phyloP scores from a whole-genome alignment of 148 eudicot species.

The Polygonum aviculare region DNA sequence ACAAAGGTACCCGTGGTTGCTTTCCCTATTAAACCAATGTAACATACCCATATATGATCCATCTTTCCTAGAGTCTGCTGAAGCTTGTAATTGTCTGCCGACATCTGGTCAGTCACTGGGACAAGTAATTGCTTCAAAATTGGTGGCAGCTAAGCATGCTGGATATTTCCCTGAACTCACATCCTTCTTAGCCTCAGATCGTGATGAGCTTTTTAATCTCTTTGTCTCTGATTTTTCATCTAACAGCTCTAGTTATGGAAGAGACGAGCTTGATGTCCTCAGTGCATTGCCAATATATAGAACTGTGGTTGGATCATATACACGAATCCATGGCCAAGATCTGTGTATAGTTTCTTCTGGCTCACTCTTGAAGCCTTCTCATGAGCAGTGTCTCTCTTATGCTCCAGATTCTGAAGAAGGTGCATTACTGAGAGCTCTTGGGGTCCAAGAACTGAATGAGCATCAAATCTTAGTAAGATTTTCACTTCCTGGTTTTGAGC shows the following conservation, averaged over 20 bases:
- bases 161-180: constrained; percentile 76
- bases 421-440: constrained; percentile 64
- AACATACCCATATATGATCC: constrained; percentile 82
- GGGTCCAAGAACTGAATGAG: constrained; percentile 75
- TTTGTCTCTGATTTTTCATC: constrained; percentile 68
- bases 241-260: constrained; percentile 47
- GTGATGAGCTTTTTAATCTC: constrained; percentile 69
- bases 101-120: constrained; percentile 58
- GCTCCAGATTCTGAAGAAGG: constrained; percentile 50
- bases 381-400: constrained; percentile 66
- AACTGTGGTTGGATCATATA: constrained; percentile 74
- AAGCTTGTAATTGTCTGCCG: constrained; percentile 61
- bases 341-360: constrained; percentile 69
- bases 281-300: constrained; percentile 79
- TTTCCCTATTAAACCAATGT: constrained; percentile 75
- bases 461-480: constrained; percentile 74
- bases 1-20: constrained; percentile 74
- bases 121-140: constrained; percentile 70
- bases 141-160: constrained; percentile 73
- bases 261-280: constrained; percentile 72
- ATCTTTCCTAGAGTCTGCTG: constrained; percentile 76
- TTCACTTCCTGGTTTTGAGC: constrained; percentile 74
- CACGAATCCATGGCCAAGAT: constrained; percentile 43
- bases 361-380: constrained; percentile 75
- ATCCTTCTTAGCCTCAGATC: constrained; percentile 51